Conservation (phyloP, 1,284 basidiomycete genomes). For the Malassezia dermatis region DNA sequence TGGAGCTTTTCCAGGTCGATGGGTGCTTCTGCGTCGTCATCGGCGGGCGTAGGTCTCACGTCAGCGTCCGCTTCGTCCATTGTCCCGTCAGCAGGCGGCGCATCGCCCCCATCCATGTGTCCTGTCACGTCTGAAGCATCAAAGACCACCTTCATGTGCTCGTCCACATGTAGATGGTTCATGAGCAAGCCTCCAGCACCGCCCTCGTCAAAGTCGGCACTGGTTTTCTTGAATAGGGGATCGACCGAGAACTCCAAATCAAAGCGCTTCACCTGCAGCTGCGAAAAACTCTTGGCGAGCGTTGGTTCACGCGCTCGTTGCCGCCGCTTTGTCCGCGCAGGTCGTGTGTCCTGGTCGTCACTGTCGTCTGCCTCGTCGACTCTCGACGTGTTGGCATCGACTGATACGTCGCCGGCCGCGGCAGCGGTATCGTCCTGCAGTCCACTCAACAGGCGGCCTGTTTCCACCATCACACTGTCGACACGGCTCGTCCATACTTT, state of each 20-base stretch:
- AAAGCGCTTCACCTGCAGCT: slow-evolving; percentile 70
- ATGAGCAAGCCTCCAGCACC: slow-evolving; percentile 67
- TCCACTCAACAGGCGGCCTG: slow-evolving; percentile 85
- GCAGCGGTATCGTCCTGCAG: slow-evolving; percentile 57
- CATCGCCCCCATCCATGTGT: slow-evolving; percentile 19
- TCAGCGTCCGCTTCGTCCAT: slow-evolving; percentile 7
- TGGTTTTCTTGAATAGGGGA: slow-evolving; percentile 93
- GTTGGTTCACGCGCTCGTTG: slow-evolving; percentile 45
- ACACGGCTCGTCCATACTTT: slow-evolving; percentile 99
- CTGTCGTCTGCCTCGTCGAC: slow-evolving; percentile 49
- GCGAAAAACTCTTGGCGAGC: slow-evolving; percentile 50
- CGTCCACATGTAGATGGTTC: slow-evolving; percentile 59
- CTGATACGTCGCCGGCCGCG: slow-evolving; percentile 54
- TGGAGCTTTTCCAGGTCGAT: slow-evolving; percentile 31
- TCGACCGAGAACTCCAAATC: slow-evolving; percentile 78
- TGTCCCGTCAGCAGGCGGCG: slow-evolving; percentile 5
- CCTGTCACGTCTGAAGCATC: slow-evolving; percentile 83
- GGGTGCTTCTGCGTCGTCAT: background rate
- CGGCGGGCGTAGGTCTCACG: background rate
- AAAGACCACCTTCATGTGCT: slow-evolving; percentile 79
- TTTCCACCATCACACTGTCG: slow-evolving; percentile 91
- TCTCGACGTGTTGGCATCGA: slow-evolving; percentile 26
- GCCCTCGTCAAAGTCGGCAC: slow-evolving; percentile 95
- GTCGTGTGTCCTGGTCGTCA: slow-evolving; percentile 63
- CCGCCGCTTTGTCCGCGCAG: slow-evolving; percentile 56